A percentile compares a stretch with the other conserved stretches of the same genome.
Conservation (phyloP, 257 asterid species). For the Sherardia arvensis region DNA sequence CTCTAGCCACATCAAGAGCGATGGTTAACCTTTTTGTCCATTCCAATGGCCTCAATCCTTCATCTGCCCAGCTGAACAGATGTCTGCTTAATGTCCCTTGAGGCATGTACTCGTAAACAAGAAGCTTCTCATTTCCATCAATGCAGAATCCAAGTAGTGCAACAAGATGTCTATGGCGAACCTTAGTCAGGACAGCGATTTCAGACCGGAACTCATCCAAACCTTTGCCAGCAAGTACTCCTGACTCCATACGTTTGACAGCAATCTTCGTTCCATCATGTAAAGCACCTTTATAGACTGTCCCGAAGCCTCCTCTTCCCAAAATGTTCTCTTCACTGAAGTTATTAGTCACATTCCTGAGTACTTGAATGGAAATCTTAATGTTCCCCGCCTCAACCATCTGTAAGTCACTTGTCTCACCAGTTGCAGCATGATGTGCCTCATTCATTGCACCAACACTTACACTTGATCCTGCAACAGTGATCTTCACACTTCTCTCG, state of each 20-base stretch:
- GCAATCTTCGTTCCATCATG: conserved; percentile 93
- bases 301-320: conserved; percentile 89
- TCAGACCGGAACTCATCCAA: conserved; percentile 73
- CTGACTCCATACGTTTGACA: conserved; percentile 89
- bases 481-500: conserved; percentile 60
- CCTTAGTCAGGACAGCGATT: conserved; percentile 85
- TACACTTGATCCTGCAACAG: conserved; percentile 81
- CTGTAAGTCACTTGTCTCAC: conserved; percentile 51
- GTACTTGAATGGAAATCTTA: conserved; percentile 83
- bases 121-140: conserved; percentile 83
- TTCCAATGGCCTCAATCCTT: conserved; percentile 68
- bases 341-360: conserved; percentile 68
- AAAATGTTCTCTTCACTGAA: conserved; percentile 60
- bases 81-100: conserved; percentile 83
- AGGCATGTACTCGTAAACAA: conserved; percentile 86
- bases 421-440: conserved; percentile 40
- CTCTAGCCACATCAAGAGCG: conserved; percentile 86
- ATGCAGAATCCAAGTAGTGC: conserved; percentile 91
- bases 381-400: conserved; percentile 91
- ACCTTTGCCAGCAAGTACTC: conserved; percentile 74
- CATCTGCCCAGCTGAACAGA: conserved; percentile 67
- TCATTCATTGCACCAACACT: conserved; percentile 53
- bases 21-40: conserved; percentile 74
- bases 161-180: conserved; percentile 83
- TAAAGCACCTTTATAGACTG: conserved; percentile 79